Base-by-base conservation (phyloP, 345 rosid genomes). In the Gossypioides kirkii region DNA sequence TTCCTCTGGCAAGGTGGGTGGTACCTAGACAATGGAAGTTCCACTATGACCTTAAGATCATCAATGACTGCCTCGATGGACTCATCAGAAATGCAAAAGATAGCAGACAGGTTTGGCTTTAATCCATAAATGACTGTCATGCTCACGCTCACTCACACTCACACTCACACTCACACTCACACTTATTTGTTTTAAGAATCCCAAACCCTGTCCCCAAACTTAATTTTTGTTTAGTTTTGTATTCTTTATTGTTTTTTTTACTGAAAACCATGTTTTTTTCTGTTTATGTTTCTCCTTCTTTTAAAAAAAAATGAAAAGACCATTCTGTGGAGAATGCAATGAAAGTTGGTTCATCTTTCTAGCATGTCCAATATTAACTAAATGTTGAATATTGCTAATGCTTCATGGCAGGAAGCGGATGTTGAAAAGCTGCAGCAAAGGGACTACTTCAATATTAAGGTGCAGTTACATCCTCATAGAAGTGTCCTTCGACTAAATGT, bases 41-140 rank as follows among this genome's bases (percentile, higher is more conserved):
- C 82, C 91, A 82, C 20, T 83, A 77, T 22, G 96, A 94, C 82
- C 90, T 94, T n/a, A 94, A 90, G 74, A 75, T 87, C 82, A 91
- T 94, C 73, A 94, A 94, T 45, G 97, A 91, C 70, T 94, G 97
- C 72, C 96, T 94, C 73, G 98, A 94, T 79, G 93, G 87, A 73
- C 94, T 94, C 74, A 94, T 94, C 61, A 86, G 66, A 80, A 94
- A 94, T 87, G 98, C 98, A 74, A 94, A 91, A 85, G 96, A 89
- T 62, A 91, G 92, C 25, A 86, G 98, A 82, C 82, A 91, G 94
- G 98, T 91, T 63, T 69, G 84, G 55, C n/a, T 73, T 71, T 54
- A 45, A 73, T 46, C 43, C 10, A 28, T 49, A 49, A 26, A 26
- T 4, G 20, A 47, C 13, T 6, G 1, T 49, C 43, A 8, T 20